Conservation (phyloP, 1,139 yeast genomes). For the Wickerhamomyces sp. region DNA sequence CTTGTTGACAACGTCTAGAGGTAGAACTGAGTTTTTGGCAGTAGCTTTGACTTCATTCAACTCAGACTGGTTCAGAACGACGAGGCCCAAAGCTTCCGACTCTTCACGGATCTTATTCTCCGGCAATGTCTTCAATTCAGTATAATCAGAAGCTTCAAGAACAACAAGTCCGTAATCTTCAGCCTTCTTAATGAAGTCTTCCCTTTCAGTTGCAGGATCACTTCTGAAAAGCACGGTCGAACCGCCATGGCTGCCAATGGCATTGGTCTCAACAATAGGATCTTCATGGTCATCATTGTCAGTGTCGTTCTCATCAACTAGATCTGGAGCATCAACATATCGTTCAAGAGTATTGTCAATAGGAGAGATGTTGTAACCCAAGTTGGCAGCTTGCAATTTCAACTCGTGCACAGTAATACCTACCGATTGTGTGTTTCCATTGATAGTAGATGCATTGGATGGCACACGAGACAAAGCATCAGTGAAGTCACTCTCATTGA, state of each 20-base stretch:
- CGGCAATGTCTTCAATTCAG: background rate
- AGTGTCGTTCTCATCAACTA: background rate
- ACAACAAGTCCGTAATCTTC: conserved; percentile 15
- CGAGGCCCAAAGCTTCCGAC: conserved; percentile 10
- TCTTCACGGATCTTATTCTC: conserved; percentile 3
- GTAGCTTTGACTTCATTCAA: conserved; percentile 12
- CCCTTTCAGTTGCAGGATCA: conserved; percentile 1
- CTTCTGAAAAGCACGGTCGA: conserved; percentile 8
- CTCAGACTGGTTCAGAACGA: conserved; percentile 10
- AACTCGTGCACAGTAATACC: conserved; percentile 18
- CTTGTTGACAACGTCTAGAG: background rate
- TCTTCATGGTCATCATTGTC: conserved; percentile 4
- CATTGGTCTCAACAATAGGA: conserved; percentile 9
- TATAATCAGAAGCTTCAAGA: conserved; percentile 3
- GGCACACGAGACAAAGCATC: conserved; percentile 25
- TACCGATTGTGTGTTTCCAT: conserved; percentile 6
- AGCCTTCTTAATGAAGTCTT: conserved; percentile 7
- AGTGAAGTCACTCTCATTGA: conserved; percentile 25
- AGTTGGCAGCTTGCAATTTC: conserved; percentile 17
- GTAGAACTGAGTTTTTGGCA: conserved; percentile 10
- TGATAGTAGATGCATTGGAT: conserved; percentile 25
- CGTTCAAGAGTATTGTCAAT: background rate
- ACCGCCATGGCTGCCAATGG: too few relatives aligned
- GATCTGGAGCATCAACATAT: too few relatives aligned
- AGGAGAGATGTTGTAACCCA: conserved; percentile 24